Conservation (phyloP, 2,329 filamentous ascomycete species). For the Aspergillus quadrilineatus region DNA sequence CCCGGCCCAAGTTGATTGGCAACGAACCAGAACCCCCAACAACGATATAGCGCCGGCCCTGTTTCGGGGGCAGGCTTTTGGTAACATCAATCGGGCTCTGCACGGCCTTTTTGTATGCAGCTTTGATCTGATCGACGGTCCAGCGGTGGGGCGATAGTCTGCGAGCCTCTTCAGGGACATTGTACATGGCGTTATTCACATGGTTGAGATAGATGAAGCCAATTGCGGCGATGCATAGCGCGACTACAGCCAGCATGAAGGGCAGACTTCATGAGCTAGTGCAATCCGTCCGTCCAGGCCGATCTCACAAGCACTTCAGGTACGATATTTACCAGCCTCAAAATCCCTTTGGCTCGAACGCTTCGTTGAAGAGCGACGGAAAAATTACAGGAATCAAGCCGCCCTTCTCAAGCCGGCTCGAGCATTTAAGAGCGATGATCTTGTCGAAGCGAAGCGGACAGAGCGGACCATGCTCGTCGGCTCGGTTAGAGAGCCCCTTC, state of each 20-base stretch:
- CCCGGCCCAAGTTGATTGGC: not conserved
- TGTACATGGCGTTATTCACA: slow-evolving; percentile 30
- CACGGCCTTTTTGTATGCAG: slow-evolving; percentile 30
- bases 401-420: not conserved
- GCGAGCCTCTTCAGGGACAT: slow-evolving; percentile 28
- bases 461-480: too few species aligned
- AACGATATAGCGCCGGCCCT: slow-evolving; percentile 40
- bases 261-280: slow-evolving; percentile 10
- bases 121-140: slow-evolving; percentile 35
- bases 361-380: too few species aligned
- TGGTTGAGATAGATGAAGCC: slow-evolving; percentile 29
- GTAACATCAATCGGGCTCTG: slow-evolving; percentile 33
- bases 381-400: too few species aligned
- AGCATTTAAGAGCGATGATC: too few species aligned
- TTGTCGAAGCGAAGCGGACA: too few species aligned
- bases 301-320: too few species aligned
- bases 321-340: too few species aligned
- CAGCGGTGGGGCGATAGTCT: slow-evolving; percentile 30
- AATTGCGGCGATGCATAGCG: slow-evolving; percentile 15
- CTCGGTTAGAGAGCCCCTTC: too few species aligned
- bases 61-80: slow-evolving; percentile 38
- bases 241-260: slow-evolving; percentile 15
- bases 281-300: not conserved
- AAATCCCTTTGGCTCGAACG: too few species aligned
- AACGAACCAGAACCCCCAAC: slow-evolving; percentile 40